These are phyloP conservation scores for Periconia digitata DNA, from an alignment of 2,329 filamentous ascomycete genomes.

Conservation along the genomic window DNA sequence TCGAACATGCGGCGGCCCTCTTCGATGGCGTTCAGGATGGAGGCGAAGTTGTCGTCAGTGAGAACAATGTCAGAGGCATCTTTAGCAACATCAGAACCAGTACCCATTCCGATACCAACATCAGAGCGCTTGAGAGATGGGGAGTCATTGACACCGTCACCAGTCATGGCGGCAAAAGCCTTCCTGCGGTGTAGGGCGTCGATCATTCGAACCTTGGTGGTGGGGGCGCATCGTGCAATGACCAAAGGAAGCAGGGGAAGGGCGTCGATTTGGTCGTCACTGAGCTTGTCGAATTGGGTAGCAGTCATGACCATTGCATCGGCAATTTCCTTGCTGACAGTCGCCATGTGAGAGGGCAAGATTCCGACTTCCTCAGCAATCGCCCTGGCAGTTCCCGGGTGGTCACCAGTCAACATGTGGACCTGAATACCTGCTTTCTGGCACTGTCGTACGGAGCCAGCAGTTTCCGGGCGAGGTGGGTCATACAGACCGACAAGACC, in stretches of 20 bases:
- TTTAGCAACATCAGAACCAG: slow-evolving; percentile 83
- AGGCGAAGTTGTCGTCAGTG: slow-evolving; percentile 86
- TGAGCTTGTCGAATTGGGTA: slow-evolving; percentile 74
- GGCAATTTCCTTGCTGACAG: slow-evolving; percentile 29
- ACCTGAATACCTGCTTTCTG: slow-evolving; percentile 51
- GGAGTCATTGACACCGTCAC: slow-evolving; percentile 85
- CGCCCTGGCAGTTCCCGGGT: slow-evolving; percentile 49
- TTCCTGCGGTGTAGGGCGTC: slow-evolving; percentile 78
- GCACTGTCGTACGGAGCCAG: slow-evolving; percentile 50
- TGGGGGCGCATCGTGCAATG: slow-evolving; percentile 79
- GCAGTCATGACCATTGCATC: slow-evolving; percentile 40
- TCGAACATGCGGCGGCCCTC: slow-evolving; percentile 85
- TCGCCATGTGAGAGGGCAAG: slow-evolving; percentile 31
- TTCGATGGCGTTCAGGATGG: slow-evolving; percentile 79
- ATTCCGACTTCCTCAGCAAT: slow-evolving; percentile 53
- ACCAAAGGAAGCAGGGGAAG: slow-evolving; percentile 77
- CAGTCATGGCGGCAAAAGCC: slow-evolving; percentile 82
- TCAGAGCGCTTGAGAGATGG: slow-evolving; percentile 79
- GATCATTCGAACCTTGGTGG: slow-evolving; percentile 90
- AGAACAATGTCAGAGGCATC: slow-evolving; percentile 81
- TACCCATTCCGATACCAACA: slow-evolving; percentile 90
- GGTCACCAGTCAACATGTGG: slow-evolving; percentile 54
- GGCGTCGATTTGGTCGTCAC: slow-evolving; percentile 72
- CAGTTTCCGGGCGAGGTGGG: slow-evolving; percentile 79
- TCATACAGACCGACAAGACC: slow-evolving; percentile 85